phyloP scores from a whole-genome alignment of 2,329 filamentous ascomycete genomes.

The Rutstroemia sp. region DNA sequence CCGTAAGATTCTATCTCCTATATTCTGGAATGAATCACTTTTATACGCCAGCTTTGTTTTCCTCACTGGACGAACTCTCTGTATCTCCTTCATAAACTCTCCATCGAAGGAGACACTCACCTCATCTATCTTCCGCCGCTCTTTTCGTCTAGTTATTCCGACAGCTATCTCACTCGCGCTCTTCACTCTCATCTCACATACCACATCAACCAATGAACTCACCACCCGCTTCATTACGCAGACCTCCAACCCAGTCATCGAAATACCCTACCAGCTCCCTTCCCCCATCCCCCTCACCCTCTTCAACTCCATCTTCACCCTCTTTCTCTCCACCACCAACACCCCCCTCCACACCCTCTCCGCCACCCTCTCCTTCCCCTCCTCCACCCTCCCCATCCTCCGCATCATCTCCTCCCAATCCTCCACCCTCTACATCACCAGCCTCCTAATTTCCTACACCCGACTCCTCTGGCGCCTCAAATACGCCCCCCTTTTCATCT shows the following conservation, averaged over 20 bases:
- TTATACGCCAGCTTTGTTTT: conserved; percentile 40
- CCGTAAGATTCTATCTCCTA: conserved; percentile 37
- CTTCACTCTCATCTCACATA: conserved; percentile 31
- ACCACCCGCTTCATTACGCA: conserved; percentile 32
- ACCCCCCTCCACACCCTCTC: conserved; percentile 33
- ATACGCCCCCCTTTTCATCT: conserved; percentile 28
- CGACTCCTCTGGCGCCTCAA: conserved; percentile 16
- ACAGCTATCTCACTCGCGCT: conserved; percentile 35
- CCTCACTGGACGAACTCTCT: conserved; percentile 36
- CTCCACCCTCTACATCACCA: conserved; percentile 41
- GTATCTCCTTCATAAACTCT: conserved; percentile 35
- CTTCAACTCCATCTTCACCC: conserved; percentile 39
- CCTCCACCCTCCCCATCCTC: conserved; percentile 38
- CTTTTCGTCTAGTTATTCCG: conserved; percentile 36
- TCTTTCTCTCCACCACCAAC: conserved; percentile 36
- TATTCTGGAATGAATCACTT: conserved; percentile 38
- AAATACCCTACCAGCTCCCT: conserved; percentile 26
- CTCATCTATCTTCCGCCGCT: conserved; percentile 35
- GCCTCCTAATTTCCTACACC: conserved; percentile 35
- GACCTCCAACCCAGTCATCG: conserved; percentile 33
- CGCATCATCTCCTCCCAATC: conserved; percentile 39
- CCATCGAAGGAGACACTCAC: conserved; percentile 31
- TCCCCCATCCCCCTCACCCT: conserved; percentile 33
- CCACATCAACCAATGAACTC: conserved; percentile 25
- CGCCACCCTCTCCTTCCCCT: conserved; percentile 36